Conservation (phyloP, 352 stramenopile genomes). For the Phytopythium cucurbitacearum region DNA sequence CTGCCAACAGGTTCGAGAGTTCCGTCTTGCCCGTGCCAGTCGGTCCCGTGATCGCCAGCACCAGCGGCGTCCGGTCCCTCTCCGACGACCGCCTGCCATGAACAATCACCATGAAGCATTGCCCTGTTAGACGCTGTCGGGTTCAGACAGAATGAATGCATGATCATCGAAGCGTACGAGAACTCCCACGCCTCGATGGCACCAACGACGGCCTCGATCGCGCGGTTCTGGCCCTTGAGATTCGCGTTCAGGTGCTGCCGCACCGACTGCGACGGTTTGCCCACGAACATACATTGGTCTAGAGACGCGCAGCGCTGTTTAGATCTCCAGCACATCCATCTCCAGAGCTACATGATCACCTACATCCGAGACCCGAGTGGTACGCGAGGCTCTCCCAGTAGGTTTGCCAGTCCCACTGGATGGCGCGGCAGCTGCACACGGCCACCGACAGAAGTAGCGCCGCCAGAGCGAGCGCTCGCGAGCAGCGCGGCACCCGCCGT, state of each 20-base stretch:
- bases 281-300: slow-evolving; percentile 73
- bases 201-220: slow-evolving; percentile 57
- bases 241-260: slow-evolving; percentile 45
- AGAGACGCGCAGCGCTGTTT: slow-evolving; percentile 4
- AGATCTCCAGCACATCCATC: slow-evolving; percentile 5
- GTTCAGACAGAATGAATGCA: slow-evolving; percentile 6
- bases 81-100: slow-evolving; percentile 33
- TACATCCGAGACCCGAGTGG: slow-evolving; percentile 46
- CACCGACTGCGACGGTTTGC: slow-evolving; percentile 59
- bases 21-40: slow-evolving; percentile 91
- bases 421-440: slow-evolving; percentile 3
- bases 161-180: slow-evolving; percentile 32
- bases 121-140: not conserved
- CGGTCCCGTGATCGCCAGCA: slow-evolving; percentile 86
- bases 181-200: slow-evolving; percentile 83
- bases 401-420: slow-evolving; percentile 20
- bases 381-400: slow-evolving; percentile 41
- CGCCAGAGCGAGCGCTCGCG: not conserved
- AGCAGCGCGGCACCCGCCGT: not conserved
- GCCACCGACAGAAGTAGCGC: slow-evolving; percentile 15
- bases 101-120: slow-evolving; percentile 1
- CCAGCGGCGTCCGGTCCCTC: slow-evolving; percentile 68
- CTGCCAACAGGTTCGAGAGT: slow-evolving; percentile 78
- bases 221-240: slow-evolving; percentile 60
- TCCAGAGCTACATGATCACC: slow-evolving; percentile 9